These are phyloP conservation scores for Sphagnum magellanicum DNA, from an alignment of 228 moss, liverwort and hornwort genomes.

Conservation along the genomic window DNA sequence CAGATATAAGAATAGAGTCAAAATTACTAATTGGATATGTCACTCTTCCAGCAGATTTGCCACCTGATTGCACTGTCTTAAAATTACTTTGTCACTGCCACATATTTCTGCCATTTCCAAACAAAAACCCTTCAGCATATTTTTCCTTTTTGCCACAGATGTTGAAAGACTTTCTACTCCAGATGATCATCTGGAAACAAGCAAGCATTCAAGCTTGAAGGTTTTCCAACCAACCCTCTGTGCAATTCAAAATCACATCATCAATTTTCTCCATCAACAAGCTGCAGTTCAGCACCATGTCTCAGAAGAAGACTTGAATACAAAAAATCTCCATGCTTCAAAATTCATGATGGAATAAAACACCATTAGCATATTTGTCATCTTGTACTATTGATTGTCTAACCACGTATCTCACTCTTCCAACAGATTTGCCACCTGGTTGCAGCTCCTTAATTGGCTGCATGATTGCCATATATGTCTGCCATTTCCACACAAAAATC, in stretches of 20 bases:
- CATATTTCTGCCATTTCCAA: conserved; percentile 28
- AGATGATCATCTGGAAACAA: too few species aligned
- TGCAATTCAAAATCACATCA: conserved; percentile 43
- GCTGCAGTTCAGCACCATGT: conserved; percentile 17
- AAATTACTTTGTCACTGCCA: conserved; percentile 50
- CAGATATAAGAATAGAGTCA: too few species aligned
- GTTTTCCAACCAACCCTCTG: conserved; percentile 52
- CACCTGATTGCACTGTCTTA: conserved; percentile 32
- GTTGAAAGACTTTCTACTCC: too few species aligned
- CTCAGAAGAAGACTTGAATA: too few species aligned
- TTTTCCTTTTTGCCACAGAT: too few species aligned
- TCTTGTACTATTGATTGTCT: background rate
- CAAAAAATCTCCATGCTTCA: too few species aligned
- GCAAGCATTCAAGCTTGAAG: conserved; percentile 15
- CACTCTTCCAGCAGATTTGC: conserved; percentile 21
- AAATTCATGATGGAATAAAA: too few species aligned
- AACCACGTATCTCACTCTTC: conserved; percentile 28
- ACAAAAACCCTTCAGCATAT: too few species aligned
- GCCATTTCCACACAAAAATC: background rate
- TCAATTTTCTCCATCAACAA: conserved; percentile 57
- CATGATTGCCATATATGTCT: conserved; percentile 54
- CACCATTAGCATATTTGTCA: too few species aligned
- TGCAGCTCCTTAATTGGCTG: conserved; percentile 52
- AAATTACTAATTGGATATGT: conserved; percentile 22
- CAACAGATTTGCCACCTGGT: conserved; percentile 15